Evolutionary conservation across 1,284 basidiomycete genomes (phyloP), one percentile per base, ranked within the genome.

Genomic region (Apiotrichum akiyoshidainum): DNA sequence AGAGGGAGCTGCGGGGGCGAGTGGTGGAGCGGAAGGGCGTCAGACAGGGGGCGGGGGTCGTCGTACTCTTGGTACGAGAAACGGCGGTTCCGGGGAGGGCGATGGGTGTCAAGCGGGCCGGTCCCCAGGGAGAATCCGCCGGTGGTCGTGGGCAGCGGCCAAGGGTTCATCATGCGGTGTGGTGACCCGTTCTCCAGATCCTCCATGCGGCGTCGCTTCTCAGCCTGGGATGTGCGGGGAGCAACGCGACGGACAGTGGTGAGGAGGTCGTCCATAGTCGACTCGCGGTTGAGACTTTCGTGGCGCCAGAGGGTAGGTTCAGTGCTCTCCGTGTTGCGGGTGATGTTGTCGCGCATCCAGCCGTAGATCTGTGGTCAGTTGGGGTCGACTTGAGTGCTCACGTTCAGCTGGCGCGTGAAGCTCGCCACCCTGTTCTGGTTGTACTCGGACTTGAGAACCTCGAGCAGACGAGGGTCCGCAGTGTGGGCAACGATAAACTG

Each of bases 391-490:
- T 16, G 19, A 21, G 11, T 16, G 14, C 47, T 37, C 34, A 50
- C 48, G 37, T 50, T 50, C 10, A 50, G 37, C 35, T 50, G 48
- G 13, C 48, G 48, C 12, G 48, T 50, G 31, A 50, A 50, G 48
- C 48, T 50, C 5, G 48, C 48, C 10, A 50, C 35, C 10, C 48
- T 35, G 21, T 50, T 50, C 35, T 50, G 48, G 48, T 50, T 50
- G 48, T 50, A 50, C 31, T 50, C 48, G 37, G 33, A 37, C 21
- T 50, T 50, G 48, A 50, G 48, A 6, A 50, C 48, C 21, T 50
- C 48, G 5, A 50, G 37, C n/a, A 50, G 37, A 5, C 34, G 35
- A 10, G 48, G 48, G 31, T 50, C 10, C 4, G 48, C 35, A 1
- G 35, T 50, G 48, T 50, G 48, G 5, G 37, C 48, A 13, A 50